Evolutionary conservation across 768 basidiomycete genomes (phyloP).

Genomic region (Lentinula guzmanii): DNA sequence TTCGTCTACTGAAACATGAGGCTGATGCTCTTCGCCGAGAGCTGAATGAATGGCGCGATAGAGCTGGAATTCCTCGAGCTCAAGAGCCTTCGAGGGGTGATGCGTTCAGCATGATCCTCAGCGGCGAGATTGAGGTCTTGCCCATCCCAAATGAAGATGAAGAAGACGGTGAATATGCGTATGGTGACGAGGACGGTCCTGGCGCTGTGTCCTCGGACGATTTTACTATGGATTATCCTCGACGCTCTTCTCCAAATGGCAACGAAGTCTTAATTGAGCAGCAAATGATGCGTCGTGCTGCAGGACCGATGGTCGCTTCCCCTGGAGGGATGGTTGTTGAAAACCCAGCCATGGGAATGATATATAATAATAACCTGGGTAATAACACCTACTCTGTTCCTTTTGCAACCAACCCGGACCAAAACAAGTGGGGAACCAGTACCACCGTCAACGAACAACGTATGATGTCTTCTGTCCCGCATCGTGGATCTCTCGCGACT

Average conservation of each 20-base stretch:
- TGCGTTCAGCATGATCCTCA: slow-evolving; percentile 64
- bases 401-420: slow-evolving; percentile 20
- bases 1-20: slow-evolving; percentile 75
- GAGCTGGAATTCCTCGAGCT: slow-evolving; percentile 61
- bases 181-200: slow-evolving; percentile 33
- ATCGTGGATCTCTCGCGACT: neutral
- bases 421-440: neutral
- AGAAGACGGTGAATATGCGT: slow-evolving; percentile 43
- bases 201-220: slow-evolving; percentile 19
- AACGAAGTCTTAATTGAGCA: slow-evolving; percentile 16
- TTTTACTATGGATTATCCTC: slow-evolving; percentile 8
- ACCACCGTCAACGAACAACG: neutral
- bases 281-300: slow-evolving; percentile 13
- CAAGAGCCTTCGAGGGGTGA: slow-evolving; percentile 73
- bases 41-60: slow-evolving; percentile 89
- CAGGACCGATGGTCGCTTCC: slow-evolving; percentile 40
- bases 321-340: slow-evolving; percentile 40
- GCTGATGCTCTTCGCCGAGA: slow-evolving; percentile 84
- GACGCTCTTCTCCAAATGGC: slow-evolving; percentile 6
- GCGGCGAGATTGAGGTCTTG: slow-evolving; percentile 65
- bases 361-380: slow-evolving; percentile 9
- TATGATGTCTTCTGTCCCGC: neutral
- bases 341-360: slow-evolving; percentile 39
- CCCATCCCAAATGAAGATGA: slow-evolving; percentile 50
- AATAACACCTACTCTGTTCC: slow-evolving; percentile 16